Conservation (phyloP, 2,329 filamentous ascomycete genomes). For the Aspergillus novofumigatus region DNA sequence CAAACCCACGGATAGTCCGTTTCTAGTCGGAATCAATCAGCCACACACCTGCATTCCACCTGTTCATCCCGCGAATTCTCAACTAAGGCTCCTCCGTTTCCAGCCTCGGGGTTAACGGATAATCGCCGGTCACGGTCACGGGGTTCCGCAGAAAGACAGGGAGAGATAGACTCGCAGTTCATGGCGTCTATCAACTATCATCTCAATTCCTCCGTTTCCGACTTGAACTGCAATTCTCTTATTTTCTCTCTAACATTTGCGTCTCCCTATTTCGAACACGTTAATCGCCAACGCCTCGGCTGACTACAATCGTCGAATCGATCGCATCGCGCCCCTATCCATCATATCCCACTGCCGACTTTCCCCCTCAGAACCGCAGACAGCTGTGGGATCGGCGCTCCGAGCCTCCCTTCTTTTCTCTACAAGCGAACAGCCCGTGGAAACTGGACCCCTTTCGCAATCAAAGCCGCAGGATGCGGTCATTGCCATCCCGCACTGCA, state of each 20-base stretch:
- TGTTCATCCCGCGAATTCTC: background rate
- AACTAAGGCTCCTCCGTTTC: no score
- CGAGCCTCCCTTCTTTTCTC: background rate
- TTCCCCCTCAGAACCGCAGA: background rate
- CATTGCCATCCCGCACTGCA: slow-evolving; percentile 8
- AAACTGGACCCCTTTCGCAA: background rate
- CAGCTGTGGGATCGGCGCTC: background rate
- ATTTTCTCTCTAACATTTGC: background rate
- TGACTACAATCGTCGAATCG: background rate
- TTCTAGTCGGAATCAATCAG: background rate
- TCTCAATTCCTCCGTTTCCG: no score
- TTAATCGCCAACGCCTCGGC: background rate
- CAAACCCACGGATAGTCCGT: background rate
- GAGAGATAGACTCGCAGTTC: no score
- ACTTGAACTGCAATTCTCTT: background rate
- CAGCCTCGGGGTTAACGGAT: background rate
- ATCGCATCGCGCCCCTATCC: background rate
- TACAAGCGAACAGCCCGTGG: background rate
- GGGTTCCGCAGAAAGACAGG: background rate
- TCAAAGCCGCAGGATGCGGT: slow-evolving; percentile 19
- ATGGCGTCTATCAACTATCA: no score
- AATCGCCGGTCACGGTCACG: background rate
- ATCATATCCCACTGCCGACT: background rate
- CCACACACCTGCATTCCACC: no score
- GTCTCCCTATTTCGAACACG: no score